These are phyloP conservation scores for Paragyromitra xinjiangensis DNA, from an alignment of 495 filamentous ascomycete genomes.

Conservation along the genomic window DNA sequence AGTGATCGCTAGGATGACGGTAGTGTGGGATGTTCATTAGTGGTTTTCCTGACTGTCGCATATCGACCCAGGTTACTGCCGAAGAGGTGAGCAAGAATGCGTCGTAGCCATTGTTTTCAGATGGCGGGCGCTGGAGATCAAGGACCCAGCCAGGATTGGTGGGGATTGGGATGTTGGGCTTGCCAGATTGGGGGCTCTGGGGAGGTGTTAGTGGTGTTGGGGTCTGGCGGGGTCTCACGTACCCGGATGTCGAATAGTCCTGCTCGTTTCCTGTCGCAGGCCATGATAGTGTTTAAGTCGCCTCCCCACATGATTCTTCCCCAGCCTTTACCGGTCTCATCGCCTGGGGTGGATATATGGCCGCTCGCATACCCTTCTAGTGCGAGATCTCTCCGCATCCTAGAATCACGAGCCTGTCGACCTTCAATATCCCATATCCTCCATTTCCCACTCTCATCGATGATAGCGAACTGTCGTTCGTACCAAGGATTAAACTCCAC, in stretches of 20 bases:
- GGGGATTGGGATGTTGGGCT: conserved; percentile 6
- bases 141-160: conserved; percentile 28
- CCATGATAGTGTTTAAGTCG: conserved; percentile 47
- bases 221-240: background rate
- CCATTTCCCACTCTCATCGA: conserved; percentile 80
- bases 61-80: conserved; percentile 31
- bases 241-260: conserved; percentile 55
- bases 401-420: conserved; percentile 51
- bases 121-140: conserved; percentile 43
- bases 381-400: conserved; percentile 15
- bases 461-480: conserved; percentile 70
- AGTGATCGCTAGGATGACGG: conserved; percentile 39
- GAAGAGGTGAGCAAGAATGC: conserved; percentile 50
- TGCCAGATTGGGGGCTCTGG: background rate
- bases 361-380: conserved; percentile 30
- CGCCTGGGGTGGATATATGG: conserved; percentile 19
- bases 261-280: conserved; percentile 45
- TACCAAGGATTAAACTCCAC: conserved; percentile 81
- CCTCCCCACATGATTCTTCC: conserved; percentile 52
- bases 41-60: conserved; percentile 35
- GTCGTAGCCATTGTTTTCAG: conserved; percentile 9
- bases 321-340: conserved; percentile 29
- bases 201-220: background rate
- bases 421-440: conserved; percentile 74
- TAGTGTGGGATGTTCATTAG: conserved; percentile 42